Base-by-base conservation (phyloP, 371 early-diverging fungal species). In the Mortierella sp. region DNA sequence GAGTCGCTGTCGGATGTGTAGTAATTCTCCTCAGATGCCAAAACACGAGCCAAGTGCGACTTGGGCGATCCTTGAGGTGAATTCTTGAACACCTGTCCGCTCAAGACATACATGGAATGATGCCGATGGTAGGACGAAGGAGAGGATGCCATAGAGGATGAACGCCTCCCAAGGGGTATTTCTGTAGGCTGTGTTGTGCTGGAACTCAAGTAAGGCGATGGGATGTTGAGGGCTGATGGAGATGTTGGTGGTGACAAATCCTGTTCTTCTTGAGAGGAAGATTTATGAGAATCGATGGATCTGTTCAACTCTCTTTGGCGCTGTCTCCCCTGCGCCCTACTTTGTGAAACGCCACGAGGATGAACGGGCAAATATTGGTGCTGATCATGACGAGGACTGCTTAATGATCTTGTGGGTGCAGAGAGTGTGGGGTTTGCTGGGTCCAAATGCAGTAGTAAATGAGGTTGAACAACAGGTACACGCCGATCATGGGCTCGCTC, bases 91-190 rank as follows among this genome's bases (percentile, higher is more conserved):
- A 76, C 69, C 23, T 76, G 78, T 1, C 78, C 78, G 26, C 78
- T 76, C 21, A 76, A 49, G 8, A 76, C 78, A 41, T 76, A 76
- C 6, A 76, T 62, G 3, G 78, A 76, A 18, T 76, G 78, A 50
- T 76, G 78, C 8, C 78, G 52, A 26, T 76, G 78, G 34, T 76
- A 76, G 1, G 78, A 76, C 10, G 78, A 76, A 13, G 78, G 78
- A 10, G 78, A 76, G 3, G 78, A 76, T 3, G 78, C 78, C 31
- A 76, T 18, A 13, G 78, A 76, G 0, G 74, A 73, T 21, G 74
- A 64, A 19, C 68, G 55, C 19, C 74, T 63, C 13, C 52, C 58
- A 0, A 42, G 43, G 8, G 64, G 67, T 9, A 64, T 68, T 43
- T 73, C 74, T 26, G 74, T 63, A 21, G 74, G 74, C 27, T 59